A percentile compares a stretch with the other conserved stretches of the same genome.
phyloP scores from a whole-genome alignment of 2,329 filamentous ascomycete genomes.

The Davidsoniella eucalypti region DNA sequence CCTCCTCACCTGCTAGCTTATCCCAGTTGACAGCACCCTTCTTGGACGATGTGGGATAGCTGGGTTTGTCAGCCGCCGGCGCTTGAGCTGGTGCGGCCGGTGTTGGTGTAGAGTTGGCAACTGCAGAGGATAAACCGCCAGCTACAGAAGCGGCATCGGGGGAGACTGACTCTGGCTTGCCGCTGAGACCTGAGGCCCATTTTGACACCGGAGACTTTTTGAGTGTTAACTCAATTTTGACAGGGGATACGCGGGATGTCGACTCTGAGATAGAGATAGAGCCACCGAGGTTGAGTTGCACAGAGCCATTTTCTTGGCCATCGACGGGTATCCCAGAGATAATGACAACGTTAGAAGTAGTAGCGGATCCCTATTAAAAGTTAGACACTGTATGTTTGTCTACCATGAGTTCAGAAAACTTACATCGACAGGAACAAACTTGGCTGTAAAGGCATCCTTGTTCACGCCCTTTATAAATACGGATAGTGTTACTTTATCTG shows the following conservation, averaged over 20 bases:
- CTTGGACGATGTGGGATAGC: conserved; percentile 77
- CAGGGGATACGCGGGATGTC: conserved; percentile 49
- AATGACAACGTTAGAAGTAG: neutral
- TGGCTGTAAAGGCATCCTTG: conserved; percentile 24
- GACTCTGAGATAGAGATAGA: conserved; percentile 26
- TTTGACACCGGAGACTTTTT: conserved; percentile 52
- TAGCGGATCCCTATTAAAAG: neutral
- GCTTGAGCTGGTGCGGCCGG: neutral
- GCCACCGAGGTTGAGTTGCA: conserved; percentile 3
- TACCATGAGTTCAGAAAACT: neutral
- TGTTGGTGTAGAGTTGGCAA: conserved; percentile 6
- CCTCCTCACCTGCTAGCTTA: conserved; percentile 41
- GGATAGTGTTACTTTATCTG: conserved; percentile 21
- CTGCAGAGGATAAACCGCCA: neutral
- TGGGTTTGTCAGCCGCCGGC: conserved; percentile 24
- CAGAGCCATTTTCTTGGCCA: conserved; percentile 1
- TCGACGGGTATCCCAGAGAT: conserved; percentile 6
- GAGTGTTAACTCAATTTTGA: conserved; percentile 65
- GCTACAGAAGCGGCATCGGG: conserved; percentile 19
- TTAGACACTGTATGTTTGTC: neutral
- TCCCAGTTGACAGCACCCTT: conserved; percentile 87
- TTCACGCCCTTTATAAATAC: conserved; percentile 28
- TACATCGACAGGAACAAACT: conserved; percentile 15
- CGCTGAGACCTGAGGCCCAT: conserved; percentile 32
- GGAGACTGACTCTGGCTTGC: neutral